Evolutionary conservation across 2,329 filamentous ascomycete species (phyloP), one percentile per base, ranked within the genome.

Genomic region (Drechmeria coniospora): DNA sequence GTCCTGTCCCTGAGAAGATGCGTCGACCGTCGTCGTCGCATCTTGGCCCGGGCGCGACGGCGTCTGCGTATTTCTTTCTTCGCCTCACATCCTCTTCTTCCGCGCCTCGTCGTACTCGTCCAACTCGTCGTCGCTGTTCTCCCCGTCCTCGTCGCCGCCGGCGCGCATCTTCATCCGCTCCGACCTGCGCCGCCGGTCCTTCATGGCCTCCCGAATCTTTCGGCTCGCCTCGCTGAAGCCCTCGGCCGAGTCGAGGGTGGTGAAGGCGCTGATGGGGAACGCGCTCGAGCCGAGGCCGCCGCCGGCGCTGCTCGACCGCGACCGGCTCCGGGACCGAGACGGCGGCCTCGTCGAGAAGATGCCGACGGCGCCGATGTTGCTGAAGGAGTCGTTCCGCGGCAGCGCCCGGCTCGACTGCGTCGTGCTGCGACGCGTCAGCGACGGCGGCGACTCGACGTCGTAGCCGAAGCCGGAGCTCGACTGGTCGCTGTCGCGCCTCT

Each of bases 341-440:
- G 78, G 68, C 4, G 86, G 84, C 17, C 81, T 68, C 11, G 82
- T 90, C 3, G 86, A 83, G 57, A 95, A 98, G 55, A 98, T 77
- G 35, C 79, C 81, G 39, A 93, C 78, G 26, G 70, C 74, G 9
- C 81, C 79, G 37, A 95, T 78, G 50, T 95, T 87, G 52, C 77
- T 77, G 57, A 94, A 94, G 1, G 81, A 90, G 54, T 95, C 90
- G 57, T 93, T 94, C 34, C 80, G 75, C 7, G 87, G 86, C 38
- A 68, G 59, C 2, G 59, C 56, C 12, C 61, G 58, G 43, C 64
- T 66, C 17, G 64, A 68, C 37, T 56, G 56, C 16, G 59, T 68
- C 14, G 60, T 75, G 54, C 49, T 65, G 52, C 55, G 57, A 30
- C 57, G 57, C 24, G 51, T 54, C 38, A 58, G 49, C 32, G 45